phyloP scores from a whole-genome alignment of 2,329 filamentous ascomycete species.

The Aspergillus pseudoglaucus region DNA sequence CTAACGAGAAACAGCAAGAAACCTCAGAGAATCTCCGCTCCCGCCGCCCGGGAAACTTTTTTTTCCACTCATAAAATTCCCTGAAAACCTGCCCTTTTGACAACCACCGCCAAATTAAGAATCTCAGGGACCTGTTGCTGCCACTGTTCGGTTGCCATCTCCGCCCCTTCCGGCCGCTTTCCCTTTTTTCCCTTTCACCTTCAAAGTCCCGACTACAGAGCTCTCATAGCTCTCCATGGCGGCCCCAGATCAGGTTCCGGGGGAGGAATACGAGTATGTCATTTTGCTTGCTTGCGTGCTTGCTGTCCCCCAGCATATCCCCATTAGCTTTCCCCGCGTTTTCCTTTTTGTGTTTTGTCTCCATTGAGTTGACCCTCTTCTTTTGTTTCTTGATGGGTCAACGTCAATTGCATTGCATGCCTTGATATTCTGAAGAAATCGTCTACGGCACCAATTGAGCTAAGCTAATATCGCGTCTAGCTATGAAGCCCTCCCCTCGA shows the following conservation, averaged over 20 bases:
- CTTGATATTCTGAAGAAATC: neutral
- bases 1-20: neutral
- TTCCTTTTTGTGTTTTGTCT: too few relatives aligned
- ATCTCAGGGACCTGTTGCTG: too few relatives aligned
- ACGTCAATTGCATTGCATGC: too few relatives aligned
- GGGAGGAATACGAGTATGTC: slow-evolving; percentile 43
- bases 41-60: neutral
- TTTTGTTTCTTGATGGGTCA: too few relatives aligned
- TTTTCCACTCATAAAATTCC: neutral
- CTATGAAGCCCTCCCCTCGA: slow-evolving; percentile 90
- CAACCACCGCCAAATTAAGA: neutral
- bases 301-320: too few relatives aligned
- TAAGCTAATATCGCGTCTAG: slow-evolving; percentile 30
- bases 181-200: slow-evolving; percentile 3
- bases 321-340: too few relatives aligned
- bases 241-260: slow-evolving; percentile 34
- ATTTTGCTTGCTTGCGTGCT: neutral
- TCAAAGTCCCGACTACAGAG: slow-evolving; percentile 27
- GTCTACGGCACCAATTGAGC: too few relatives aligned
- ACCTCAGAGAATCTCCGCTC: neutral
- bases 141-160: slow-evolving; percentile 1
- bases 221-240: slow-evolving; percentile 36
- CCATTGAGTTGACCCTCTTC: too few relatives aligned
- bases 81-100: neutral
- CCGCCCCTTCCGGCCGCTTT: slow-evolving; percentile 2